Evolutionary conservation across 1,139 yeast species (phyloP), one percentile per base, ranked within the genome.

Genomic region (Trichomonascaceae sp.): DNA sequence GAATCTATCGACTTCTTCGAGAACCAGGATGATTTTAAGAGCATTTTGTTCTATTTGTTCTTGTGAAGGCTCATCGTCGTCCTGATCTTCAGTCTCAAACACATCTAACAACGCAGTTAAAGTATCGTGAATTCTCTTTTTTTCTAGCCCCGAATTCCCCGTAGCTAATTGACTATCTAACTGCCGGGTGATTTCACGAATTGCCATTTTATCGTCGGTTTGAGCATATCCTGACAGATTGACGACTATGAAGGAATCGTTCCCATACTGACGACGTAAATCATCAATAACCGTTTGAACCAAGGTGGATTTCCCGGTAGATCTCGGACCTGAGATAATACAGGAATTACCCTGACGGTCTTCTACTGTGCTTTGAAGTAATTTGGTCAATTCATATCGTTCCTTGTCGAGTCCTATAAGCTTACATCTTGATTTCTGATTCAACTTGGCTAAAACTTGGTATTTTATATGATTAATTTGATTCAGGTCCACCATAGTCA

Each of bases 1-100:
- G 70, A 86, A 93, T 50, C 79, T 74, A 58, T 93, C 98, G 56
- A 93, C 80, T 63, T 90, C 96, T 59, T 93, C 98, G 57, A 93
- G 80, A 3, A 89, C 71, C 61, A 93, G 85, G 0, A 95, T 72
- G 5, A 93, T 79, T 10, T 52, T 48, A 15, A 61, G 22, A 9
- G 48, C 61, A 12, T 60, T 61, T 32, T 65, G 70, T 55, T 55
- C 68, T 60, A 52, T 74, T 60, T 54, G 71, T 59, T 61, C 64
- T 18, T 57, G 58, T 5, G 63, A 61, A 15, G 41, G 15, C 60
- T 53, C 74, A 60, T 54, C 71, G 59, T 62, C 66, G 18, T 22
- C 24, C 6, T 58, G 58, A 5, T 63, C 61, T 20, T 64, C 65
- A 9, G 61, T 57, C 19, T 63, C 67, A 53, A 82, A 72, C 53